Base-by-base conservation (phyloP, 108 stramenopile species). In the Cyclotella distinguenda region DNA sequence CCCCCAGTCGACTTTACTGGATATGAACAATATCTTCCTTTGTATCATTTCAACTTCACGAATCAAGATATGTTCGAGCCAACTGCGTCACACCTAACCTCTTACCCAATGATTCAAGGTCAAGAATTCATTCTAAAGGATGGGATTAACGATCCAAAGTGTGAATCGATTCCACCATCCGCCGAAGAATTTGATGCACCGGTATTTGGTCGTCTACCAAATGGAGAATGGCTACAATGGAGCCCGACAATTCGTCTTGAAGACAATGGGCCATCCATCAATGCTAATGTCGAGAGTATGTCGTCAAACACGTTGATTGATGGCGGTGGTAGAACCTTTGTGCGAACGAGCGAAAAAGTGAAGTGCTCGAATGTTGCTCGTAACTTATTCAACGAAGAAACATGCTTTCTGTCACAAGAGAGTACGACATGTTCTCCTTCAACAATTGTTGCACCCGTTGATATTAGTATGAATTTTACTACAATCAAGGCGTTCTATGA, bases 351-450 rank as follows among this genome's bases (percentile, higher is more conserved):
- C 9, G 69, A 72, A 39, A 72, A 71, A 33, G 35, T 77, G 11
- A 64, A 66, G 36, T 84, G 83, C 52, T 48, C 83, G 15, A 81
- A 80, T 56, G 83, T 72, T 36, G 44, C 50, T 34, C 59, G 80
- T 12, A 70, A 44, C 12, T 66, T 81, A 30, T 31, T 74, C 55
- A 84, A 84, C 43, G 83, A 84, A 61, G 77, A 80, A n/a, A 62
- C 62, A 4, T 84, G 83, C 31, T 54, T 77, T 40, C 58, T 71
- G 31, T 59, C 55, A 21, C 72, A 64, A 6, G 33, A 33, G 38
- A 48, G 36, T 30, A 72, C 55, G 6, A 47, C 76, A 9, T 77
- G 76, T 43, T 66, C 64, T 7, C 16, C 74, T 8, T 31, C 63
- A 10, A 42, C 53, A 1, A 27, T 30, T 11, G 53, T 51, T 60